Evolutionary conservation across 2,329 filamentous ascomycete species (phyloP).

Genomic region (Pseudonectria foliicola): DNA sequence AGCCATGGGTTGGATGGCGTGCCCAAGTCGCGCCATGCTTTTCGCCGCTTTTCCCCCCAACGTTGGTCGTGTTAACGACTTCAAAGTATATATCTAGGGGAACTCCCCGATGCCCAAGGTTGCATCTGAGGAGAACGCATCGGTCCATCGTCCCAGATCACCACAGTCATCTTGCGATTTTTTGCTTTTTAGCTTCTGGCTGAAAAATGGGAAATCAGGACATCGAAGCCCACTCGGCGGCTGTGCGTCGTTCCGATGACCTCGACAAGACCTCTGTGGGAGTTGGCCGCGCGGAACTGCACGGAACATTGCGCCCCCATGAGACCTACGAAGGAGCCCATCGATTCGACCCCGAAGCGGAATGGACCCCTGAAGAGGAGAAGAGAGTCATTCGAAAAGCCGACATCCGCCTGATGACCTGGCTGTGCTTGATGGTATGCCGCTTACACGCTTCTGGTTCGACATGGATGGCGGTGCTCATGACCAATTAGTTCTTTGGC

Average conservation of each 20-base stretch:
- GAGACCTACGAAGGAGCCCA: constrained; percentile 34
- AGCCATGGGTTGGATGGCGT: constrained; percentile 13
- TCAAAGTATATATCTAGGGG: constrained; percentile 17
- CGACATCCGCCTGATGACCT: constrained; percentile 33
- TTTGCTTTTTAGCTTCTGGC: background rate
- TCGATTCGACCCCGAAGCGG: constrained; percentile 32
- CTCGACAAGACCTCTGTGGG: constrained; percentile 19
- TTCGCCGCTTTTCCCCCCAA: constrained; percentile 17
- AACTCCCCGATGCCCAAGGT: too few relatives aligned
- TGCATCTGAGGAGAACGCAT: too few relatives aligned
- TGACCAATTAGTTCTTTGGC: constrained; percentile 44
- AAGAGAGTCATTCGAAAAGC: constrained; percentile 47
- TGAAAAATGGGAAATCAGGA: constrained; percentile 18
- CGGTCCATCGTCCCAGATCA: too few relatives aligned
- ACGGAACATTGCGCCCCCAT: constrained; percentile 22
- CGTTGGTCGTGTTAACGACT: constrained; percentile 4
- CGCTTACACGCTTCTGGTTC: background rate
- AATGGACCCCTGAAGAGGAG: constrained; percentile 53
- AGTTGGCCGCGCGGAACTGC: constrained; percentile 33
- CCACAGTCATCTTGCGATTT: constrained; percentile 7
- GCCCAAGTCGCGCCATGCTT: constrained; percentile 16
- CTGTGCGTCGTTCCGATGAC: constrained; percentile 18
- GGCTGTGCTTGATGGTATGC: constrained; percentile 36
- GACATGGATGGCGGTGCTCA: background rate
- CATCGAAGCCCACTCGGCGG: constrained; percentile 22